Evolutionary conservation across 2,329 filamentous ascomycete genomes (phyloP).

Genomic region (Verticillium dahliae): DNA sequence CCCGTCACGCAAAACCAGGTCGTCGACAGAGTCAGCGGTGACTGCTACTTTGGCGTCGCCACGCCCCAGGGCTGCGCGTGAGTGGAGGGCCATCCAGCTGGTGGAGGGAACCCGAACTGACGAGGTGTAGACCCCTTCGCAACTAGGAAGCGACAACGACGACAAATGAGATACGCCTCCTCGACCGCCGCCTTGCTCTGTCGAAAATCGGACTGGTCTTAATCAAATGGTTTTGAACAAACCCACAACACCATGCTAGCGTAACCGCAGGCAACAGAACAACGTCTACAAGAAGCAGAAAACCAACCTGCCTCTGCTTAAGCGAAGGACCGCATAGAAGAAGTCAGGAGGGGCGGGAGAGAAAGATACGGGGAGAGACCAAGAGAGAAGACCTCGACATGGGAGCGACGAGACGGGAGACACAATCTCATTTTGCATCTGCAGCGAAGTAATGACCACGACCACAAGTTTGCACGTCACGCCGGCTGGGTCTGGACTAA

Average conservation of each 20-base stretch:
- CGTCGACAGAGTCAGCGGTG: constrained; percentile 32
- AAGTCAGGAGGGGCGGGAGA: too few species aligned
- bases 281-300: too few species aligned
- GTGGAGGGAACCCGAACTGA: neutral
- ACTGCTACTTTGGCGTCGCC: constrained; percentile 50
- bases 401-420: neutral
- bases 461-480: neutral
- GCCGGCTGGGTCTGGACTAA: neutral
- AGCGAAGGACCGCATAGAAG: too few species aligned
- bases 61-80: constrained; percentile 54
- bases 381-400: too few species aligned
- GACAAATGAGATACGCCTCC: neutral
- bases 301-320: too few species aligned
- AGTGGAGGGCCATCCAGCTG: constrained; percentile 16
- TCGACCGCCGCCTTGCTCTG: neutral
- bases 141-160: neutral
- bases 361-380: too few species aligned
- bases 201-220: too few species aligned
- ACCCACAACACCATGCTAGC: too few species aligned
- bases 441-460: neutral
- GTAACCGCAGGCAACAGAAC: too few species aligned
- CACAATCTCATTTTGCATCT: neutral
- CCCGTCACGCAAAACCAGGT: constrained; percentile 45
- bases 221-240: too few species aligned
- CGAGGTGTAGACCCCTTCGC: neutral